Conservation (phyloP, 2,329 filamentous ascomycete genomes). For the Epichloe festucae region DNA sequence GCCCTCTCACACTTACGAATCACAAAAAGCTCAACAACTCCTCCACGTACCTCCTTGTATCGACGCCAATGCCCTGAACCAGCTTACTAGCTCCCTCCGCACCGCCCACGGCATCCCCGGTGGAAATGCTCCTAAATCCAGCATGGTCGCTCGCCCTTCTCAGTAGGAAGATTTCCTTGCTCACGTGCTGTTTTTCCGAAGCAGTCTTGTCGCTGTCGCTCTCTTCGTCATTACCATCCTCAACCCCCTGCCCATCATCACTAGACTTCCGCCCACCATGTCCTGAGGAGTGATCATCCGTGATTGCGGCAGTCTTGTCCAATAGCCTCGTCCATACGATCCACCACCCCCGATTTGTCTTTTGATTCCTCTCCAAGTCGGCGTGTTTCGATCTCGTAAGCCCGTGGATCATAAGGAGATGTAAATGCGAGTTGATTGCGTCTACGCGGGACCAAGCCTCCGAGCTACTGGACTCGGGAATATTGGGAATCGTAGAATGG, state of each 20-base stretch:
- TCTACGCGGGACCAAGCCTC: conserved; percentile 45
- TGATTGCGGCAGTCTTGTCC: conserved; percentile 18
- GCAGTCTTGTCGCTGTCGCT: conserved; percentile 4
- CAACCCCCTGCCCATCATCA: conserved; percentile 4
- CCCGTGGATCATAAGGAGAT: conserved; percentile 44
- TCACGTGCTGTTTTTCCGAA: conserved; percentile 8
- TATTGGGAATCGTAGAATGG: conserved; percentile 4
- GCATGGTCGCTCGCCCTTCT: conserved; percentile 45
- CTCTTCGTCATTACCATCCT: conserved; percentile 1
- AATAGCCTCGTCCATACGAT: conserved; percentile 51
- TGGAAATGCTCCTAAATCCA: conserved; percentile 23
- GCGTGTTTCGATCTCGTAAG: conserved; percentile 27
- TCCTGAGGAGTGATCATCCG: conserved; percentile 6
- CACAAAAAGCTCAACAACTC: conserved; percentile 48
- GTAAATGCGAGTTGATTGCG: conserved; percentile 51
- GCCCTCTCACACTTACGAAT: not conserved
- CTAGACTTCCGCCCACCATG: too few species aligned
- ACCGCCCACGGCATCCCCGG: conserved; percentile 28
- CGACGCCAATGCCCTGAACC: conserved; percentile 62
- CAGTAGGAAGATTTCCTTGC: conserved; percentile 50
- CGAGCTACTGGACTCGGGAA: conserved; percentile 3
- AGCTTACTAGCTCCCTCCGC: conserved; percentile 45
- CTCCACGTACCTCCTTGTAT: conserved; percentile 65
- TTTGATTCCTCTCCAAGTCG: conserved; percentile 48
- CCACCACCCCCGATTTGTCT: conserved; percentile 58